Conservation (phyloP, 257 asterid species). For the Cynanchum wilfordii region DNA sequence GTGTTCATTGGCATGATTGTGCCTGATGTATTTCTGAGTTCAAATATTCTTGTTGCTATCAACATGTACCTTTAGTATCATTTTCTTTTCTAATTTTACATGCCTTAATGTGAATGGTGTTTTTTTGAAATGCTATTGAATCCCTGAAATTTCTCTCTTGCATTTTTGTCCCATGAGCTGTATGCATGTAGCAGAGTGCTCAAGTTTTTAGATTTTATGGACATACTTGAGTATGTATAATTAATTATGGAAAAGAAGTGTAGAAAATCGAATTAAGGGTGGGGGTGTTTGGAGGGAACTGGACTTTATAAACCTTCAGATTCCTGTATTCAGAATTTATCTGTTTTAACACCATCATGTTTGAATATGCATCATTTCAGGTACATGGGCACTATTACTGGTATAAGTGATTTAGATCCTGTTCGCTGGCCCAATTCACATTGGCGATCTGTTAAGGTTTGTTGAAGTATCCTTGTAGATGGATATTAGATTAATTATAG, state of each 20-base stretch:
- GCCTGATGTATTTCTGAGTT: not conserved
- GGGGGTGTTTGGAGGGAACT: not conserved
- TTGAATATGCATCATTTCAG: conserved; percentile 30
- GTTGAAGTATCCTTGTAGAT: not conserved
- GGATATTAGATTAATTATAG: not conserved
- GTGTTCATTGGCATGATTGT: not conserved
- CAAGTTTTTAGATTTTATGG: not conserved
- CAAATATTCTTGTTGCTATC: not conserved
- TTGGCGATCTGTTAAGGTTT: conserved; percentile 92
- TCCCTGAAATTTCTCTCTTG: not conserved
- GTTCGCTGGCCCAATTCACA: conserved; percentile 94
- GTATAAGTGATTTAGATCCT: conserved; percentile 77
- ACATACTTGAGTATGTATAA: not conserved
- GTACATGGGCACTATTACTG: conserved; percentile 92
- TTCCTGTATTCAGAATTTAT: too few species aligned
- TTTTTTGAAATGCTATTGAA: too few species aligned
- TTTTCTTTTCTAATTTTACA: not conserved
- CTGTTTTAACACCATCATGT: not conserved
- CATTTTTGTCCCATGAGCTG: not conserved
- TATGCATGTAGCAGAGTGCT: not conserved
- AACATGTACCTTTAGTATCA: not conserved
- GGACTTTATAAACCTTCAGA: not conserved
- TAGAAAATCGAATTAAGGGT: too few species aligned
- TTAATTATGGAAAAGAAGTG: not conserved
- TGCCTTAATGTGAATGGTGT: not conserved